phyloP scores from a whole-genome alignment of 176 grass and related monocot genomes.

The Elymus sibiricus region DNA sequence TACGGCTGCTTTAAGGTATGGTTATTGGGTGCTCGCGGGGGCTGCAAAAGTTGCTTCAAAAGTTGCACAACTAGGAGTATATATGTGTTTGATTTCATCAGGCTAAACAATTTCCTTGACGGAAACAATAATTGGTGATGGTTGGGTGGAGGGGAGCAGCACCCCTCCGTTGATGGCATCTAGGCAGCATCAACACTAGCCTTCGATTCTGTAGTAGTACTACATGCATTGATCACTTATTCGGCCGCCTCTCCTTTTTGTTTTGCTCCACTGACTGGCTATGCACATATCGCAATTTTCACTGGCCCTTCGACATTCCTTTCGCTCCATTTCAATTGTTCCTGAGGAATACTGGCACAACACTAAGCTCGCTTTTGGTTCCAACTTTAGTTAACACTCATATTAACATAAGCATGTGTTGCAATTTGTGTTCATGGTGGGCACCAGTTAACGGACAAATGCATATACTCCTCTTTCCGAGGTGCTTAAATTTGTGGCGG shows the following conservation, averaged over 20 bases:
- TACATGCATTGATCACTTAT: neutral
- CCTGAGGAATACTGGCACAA: neutral
- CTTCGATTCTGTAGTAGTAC: neutral
- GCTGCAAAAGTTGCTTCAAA: neutral
- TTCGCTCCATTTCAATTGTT: neutral
- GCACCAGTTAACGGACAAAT: constrained; percentile 17
- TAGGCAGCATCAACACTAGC: constrained; percentile 33
- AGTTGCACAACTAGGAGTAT: neutral
- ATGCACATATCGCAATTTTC: constrained; percentile 7
- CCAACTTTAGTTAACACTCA: neutral
- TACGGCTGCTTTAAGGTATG: neutral
- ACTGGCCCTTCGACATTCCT: neutral
- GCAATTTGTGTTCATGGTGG: constrained; percentile 6
- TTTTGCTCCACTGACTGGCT: constrained; percentile 16
- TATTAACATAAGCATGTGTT: neutral
- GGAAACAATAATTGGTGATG: neutral
- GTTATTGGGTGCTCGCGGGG: neutral
- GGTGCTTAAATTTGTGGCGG: neutral
- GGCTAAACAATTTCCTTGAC: neutral
- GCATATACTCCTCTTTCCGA: constrained; percentile 15
- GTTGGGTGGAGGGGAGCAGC: constrained; percentile 28
- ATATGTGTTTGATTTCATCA: neutral
- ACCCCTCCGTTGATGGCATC: constrained; percentile 48
- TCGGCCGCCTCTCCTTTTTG: neutral
- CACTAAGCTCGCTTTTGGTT: neutral